Conservation (phyloP, 768 basidiomycete genomes). For the Psilocybe sp. region DNA sequence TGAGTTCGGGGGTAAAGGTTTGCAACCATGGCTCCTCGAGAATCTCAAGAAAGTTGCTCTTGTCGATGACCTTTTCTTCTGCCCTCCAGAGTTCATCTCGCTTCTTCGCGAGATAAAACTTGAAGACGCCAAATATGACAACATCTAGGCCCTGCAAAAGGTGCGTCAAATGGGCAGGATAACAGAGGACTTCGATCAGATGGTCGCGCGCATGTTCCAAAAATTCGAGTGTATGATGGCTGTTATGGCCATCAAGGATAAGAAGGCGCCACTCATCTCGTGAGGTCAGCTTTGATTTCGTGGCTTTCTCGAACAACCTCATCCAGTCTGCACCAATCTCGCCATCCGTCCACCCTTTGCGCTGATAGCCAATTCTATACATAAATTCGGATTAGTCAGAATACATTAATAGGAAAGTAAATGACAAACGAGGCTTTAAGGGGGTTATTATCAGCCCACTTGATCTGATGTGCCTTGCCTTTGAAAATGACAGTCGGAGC, state of each 20-base stretch:
- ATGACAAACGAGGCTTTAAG: conserved; percentile 34
- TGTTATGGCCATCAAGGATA: conserved; percentile 45
- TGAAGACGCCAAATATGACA: conserved; percentile 25
- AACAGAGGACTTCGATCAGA: conserved; percentile 40
- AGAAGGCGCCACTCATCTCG: conserved; percentile 29
- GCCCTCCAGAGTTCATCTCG: conserved; percentile 10
- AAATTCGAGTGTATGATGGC: conserved; percentile 36
- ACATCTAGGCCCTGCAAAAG: conserved; percentile 44
- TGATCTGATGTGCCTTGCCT: conserved; percentile 29
- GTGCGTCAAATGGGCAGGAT: conserved; percentile 44
- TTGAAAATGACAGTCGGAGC: conserved; percentile 39
- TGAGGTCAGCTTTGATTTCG: conserved; percentile 29
- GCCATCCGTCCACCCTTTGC: conserved; percentile 35
- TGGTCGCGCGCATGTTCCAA: conserved; percentile 33
- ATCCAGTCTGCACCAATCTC: conserved; percentile 35
- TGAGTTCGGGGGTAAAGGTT: conserved; percentile 27
- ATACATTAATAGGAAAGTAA: conserved; percentile 7
- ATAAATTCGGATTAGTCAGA: conserved; percentile 8
- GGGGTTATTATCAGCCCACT: conserved; percentile 40
- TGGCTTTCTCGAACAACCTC: conserved; percentile 38
- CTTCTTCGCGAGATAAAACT: conserved; percentile 18
- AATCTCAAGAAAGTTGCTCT: conserved; percentile 34
- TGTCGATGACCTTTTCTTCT: conserved; percentile 21
- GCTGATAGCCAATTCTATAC: conserved; percentile 23
- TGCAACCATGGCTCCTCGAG: conserved; percentile 28